These are phyloP conservation scores for Oryza brachyantha DNA, from an alignment of 176 grass and related monocot genomes.

Conservation along the genomic window DNA sequence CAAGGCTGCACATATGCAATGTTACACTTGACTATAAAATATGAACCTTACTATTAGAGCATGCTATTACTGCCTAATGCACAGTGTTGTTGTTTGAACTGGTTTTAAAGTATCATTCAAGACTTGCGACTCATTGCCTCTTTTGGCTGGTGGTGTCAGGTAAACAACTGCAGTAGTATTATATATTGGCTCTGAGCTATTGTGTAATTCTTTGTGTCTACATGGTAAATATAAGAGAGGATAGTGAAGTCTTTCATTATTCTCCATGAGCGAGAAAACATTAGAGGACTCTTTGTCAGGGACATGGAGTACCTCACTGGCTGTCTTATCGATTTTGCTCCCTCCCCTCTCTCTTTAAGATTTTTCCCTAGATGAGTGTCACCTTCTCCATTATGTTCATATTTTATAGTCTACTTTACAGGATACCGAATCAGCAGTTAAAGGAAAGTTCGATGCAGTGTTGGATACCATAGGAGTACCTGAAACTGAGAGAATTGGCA, in stretches of 20 bases:
- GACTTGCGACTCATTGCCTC: too few species aligned
- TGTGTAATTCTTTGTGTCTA: background rate
- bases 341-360: slow-evolving; percentile 1
- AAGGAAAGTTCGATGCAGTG: slow-evolving; percentile 87
- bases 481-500: slow-evolving; percentile 86
- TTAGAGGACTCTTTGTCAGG: background rate
- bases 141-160: too few species aligned
- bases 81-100: background rate
- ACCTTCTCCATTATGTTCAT: background rate
- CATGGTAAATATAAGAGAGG: background rate
- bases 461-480: slow-evolving; percentile 87
- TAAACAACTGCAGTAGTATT: background rate
- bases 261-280: slow-evolving; percentile 20
- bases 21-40: background rate
- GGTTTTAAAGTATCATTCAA: background rate
- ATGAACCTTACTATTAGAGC: background rate
- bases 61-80: background rate
- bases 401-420: slow-evolving; percentile 37
- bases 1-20: background rate
- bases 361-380: background rate
- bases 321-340: background rate
- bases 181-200: background rate
- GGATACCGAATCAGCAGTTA: slow-evolving; percentile 71
- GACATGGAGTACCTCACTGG: background rate
- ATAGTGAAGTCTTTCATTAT: background rate